Evolutionary conservation across 306 rosid species (phyloP).

Genomic region (Medicago lupulina): DNA sequence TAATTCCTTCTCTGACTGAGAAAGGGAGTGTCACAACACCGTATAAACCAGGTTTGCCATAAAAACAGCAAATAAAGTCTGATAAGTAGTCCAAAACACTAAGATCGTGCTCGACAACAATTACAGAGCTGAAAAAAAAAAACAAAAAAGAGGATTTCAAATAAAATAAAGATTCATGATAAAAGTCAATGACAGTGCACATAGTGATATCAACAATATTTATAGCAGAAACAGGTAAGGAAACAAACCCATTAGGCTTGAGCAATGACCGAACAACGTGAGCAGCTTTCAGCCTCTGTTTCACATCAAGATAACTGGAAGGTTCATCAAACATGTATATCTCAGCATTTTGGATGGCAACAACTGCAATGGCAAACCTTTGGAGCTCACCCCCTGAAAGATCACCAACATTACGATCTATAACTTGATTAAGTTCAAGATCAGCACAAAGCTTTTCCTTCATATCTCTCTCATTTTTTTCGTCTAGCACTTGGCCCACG

Average conservation of each 20-base stretch:
- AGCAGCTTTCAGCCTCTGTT: slow-evolving; percentile 96
- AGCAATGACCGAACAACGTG: slow-evolving; percentile 90
- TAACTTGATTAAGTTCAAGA: slow-evolving; percentile 94
- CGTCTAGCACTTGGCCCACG: slow-evolving; percentile 90
- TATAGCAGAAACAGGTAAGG: slow-evolving; percentile 17
- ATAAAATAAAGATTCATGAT: slow-evolving; percentile 31
- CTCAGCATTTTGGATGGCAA: slow-evolving; percentile 94
- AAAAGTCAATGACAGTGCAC: not conserved
- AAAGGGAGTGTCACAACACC: slow-evolving; percentile 99
- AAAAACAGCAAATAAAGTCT: slow-evolving; percentile 97
- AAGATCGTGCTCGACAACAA: slow-evolving; percentile 99
- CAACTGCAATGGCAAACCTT: slow-evolving; percentile 97
- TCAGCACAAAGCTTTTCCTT: slow-evolving; percentile 76
- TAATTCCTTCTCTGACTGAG: slow-evolving; percentile 99
- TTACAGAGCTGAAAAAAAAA: slow-evolving; percentile 93
- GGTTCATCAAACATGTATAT: slow-evolving; percentile 99
- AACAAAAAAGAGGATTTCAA: slow-evolving; percentile 37
- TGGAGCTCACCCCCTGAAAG: slow-evolving; percentile 99
- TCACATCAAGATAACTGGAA: slow-evolving; percentile 97
- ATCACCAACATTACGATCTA: slow-evolving; percentile 94
- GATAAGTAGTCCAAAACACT: slow-evolving; percentile 98
- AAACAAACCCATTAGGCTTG: slow-evolving; percentile 80
- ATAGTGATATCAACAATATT: not conserved
- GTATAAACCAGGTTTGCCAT: slow-evolving; percentile 98
- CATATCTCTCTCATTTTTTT: slow-evolving; percentile 80